Base-by-base conservation (phyloP, 2,329 filamentous ascomycete species). In the Fusarium clavum region DNA sequence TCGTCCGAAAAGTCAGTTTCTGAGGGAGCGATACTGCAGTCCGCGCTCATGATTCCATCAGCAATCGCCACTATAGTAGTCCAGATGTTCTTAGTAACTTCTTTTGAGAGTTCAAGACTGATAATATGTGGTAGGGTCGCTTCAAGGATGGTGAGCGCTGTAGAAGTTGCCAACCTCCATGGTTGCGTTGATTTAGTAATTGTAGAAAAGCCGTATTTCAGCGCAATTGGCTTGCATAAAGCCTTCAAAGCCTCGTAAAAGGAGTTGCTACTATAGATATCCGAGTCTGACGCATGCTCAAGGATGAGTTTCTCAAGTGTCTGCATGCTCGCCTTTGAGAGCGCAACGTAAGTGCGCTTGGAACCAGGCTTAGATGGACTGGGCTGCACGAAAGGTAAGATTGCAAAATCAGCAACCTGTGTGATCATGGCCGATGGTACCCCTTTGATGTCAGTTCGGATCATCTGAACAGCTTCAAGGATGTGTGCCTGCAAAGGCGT, bases 261-360 rank as follows among this genome's bases (percentile, higher is more conserved):
- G 2, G 93, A 89, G 2, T 89, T 89, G 46, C 89, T 90, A 2
- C 82, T 83, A 75, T 94, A 94, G 0, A 97, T 88, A 38, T 92
- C 88, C n/a, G 82, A 76, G 25, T 92, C 88, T 0, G 81, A 78
- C 0, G 88, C 86, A 67, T 93, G 89, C 18, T 83, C 80, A 6
- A 88, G 79, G 6, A 91, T 82, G 4, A 93, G 80, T 0, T 81
- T 81, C 68, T 92, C 85, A 3, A 97, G 79, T 47, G 94, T 87
- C 4, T 85, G 82, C 86, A 97, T 96, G 62, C 91, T 90, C 22
- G 88, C 88, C 78, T 96, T 97, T 2, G 94, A 94, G 76, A 98
- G 88, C 34, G 96, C 95, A 58, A 99, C 90, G 76, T 94, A 98
- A 0, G 94, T 97, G 9, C 93, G 92, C 60, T 89, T 89, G 53